A percentile compares a stretch with the other conserved stretches of the same genome.
Evolutionary conservation across 495 filamentous ascomycete genomes (phyloP).

Genomic region (Astrocystis sublimbata): DNA sequence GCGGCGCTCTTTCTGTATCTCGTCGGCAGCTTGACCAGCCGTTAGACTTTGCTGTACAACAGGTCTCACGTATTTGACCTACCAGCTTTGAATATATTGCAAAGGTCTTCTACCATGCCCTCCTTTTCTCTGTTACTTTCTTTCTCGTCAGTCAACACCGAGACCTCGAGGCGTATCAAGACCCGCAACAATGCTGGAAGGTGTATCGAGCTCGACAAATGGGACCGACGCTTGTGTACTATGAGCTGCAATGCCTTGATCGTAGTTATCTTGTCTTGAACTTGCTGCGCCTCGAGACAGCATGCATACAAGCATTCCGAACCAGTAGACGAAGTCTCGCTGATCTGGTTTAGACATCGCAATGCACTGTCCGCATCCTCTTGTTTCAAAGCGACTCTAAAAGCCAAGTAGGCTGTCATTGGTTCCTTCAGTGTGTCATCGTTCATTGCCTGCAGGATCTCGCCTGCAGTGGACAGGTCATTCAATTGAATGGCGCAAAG

Average conservation of each 20-base stretch:
- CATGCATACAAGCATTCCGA: conserved; percentile 73
- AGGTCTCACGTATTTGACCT: conserved; percentile 23
- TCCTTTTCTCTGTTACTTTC: conserved; percentile 19
- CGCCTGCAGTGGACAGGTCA: conserved; percentile 52
- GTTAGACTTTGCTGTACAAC: neutral
- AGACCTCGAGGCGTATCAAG: conserved; percentile 59
- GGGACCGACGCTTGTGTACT: conserved; percentile 48
- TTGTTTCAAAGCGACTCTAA: conserved; percentile 67
- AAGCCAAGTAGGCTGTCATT: conserved; percentile 69
- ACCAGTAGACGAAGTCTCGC: conserved; percentile 36
- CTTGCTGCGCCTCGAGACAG: conserved; percentile 69
- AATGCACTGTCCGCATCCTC: conserved; percentile 58
- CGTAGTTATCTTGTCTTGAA: conserved; percentile 59
- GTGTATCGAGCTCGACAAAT: conserved; percentile 55
- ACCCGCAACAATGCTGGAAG: conserved; percentile 68
- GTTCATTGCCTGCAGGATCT: conserved; percentile 62
- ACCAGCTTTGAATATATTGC: conserved; percentile 66
- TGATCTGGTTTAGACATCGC: conserved; percentile 28
- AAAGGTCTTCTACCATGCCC: conserved; percentile 51
- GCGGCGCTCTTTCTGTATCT: conserved; percentile 45
- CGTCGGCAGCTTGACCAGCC: conserved; percentile 40
- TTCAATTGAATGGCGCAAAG: conserved; percentile 61
- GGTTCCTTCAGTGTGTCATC: conserved; percentile 56
- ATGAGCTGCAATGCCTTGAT: conserved; percentile 60
- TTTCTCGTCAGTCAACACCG: conserved; percentile 50